Base-by-base conservation (phyloP, 768 basidiomycete species). In the Termitomyces sp. region DNA sequence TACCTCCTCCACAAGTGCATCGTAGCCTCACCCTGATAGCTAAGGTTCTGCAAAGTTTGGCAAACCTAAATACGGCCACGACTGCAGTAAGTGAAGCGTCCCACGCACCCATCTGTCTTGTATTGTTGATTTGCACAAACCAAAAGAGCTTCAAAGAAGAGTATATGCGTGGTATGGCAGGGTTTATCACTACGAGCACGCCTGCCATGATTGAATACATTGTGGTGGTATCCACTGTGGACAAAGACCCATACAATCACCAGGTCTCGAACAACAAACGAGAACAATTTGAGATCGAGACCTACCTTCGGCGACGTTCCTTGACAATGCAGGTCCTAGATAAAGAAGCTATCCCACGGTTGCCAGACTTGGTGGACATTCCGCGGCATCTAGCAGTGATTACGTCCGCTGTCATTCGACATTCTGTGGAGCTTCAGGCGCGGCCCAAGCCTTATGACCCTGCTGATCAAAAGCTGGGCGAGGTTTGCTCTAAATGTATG, bases 1-100 rank as follows among this genome's bases (percentile, higher is more conserved):
- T 90, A 57, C 87, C 90, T 4, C 79, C 79, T 55, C 67, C 75
- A 20, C 73, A 83, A 9, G 83, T 92, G 10, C 86, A 90, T 66
- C 84, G 92, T 36, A 93, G 87, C 68, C 77, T 95, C 51, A 94
- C 88, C 0, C 69, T 92, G 62, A 85, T 95, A 54, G 92, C 92
- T 7, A 94, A 92, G 70, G 89, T 88, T n/a, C 81, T 95, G 20
- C 91, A 93, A 70, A 94, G 88, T 62, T 75, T 94, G 41, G 93
- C 93, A 5, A 95, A 95, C 69, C 74, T 94, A 55, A 92, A 90
- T 62, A 70, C 81, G 8, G 90, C 46, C n/a, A 39, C 51, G 88
- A 68, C 29, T 49, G 13, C 29, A 29, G 57, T 54, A 31, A 52
- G 56, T 46, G 18, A 49, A 26, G 16, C 1, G 13, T n/a, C 29